These are phyloP conservation scores for Zalaria obscura DNA, from an alignment of 2,329 filamentous ascomycete species.

Conservation along the genomic window DNA sequence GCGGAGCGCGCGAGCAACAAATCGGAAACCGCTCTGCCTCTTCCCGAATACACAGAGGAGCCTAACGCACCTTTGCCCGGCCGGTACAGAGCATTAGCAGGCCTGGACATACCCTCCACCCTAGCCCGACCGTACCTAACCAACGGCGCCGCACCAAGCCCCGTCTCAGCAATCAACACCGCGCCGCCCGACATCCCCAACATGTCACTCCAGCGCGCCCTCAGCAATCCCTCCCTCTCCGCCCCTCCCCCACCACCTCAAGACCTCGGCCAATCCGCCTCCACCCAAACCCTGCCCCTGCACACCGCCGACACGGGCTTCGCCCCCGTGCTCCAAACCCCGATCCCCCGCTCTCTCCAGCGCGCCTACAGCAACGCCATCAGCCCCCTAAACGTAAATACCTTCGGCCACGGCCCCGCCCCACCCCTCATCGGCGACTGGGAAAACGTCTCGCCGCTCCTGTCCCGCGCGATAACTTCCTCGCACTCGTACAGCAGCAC, in stretches of 20 bases:
- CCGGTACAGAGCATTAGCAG: conserved; percentile 20
- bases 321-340: conserved; percentile 1
- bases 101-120: conserved; percentile 14
- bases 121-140: conserved; percentile 1
- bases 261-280: too few relatives aligned
- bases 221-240: too few relatives aligned
- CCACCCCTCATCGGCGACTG: conserved; percentile 14
- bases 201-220: too few relatives aligned
- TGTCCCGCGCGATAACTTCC: conserved; percentile 1
- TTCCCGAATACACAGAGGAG: conserved; percentile 62
- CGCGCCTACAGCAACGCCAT: conserved; percentile 17
- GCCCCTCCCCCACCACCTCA: too few relatives aligned
- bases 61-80: conserved; percentile 23
- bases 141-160: conserved; percentile 1
- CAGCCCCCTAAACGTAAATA: conserved; percentile 5
- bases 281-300: not conserved
- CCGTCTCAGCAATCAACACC: conserved; percentile 2
- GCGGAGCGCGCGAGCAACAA: conserved; percentile 30
- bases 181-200: conserved; percentile 3
- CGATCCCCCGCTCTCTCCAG: conserved; percentile 14
- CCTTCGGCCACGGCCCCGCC: conserved; percentile 8
- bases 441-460: conserved; percentile 7
- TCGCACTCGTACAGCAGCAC: conserved; percentile 6
- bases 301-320: conserved; percentile 2
- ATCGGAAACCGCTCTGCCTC: conserved; percentile 69